phyloP scores from a whole-genome alignment of 768 basidiomycete species.

The Pleurotus platypus region DNA sequence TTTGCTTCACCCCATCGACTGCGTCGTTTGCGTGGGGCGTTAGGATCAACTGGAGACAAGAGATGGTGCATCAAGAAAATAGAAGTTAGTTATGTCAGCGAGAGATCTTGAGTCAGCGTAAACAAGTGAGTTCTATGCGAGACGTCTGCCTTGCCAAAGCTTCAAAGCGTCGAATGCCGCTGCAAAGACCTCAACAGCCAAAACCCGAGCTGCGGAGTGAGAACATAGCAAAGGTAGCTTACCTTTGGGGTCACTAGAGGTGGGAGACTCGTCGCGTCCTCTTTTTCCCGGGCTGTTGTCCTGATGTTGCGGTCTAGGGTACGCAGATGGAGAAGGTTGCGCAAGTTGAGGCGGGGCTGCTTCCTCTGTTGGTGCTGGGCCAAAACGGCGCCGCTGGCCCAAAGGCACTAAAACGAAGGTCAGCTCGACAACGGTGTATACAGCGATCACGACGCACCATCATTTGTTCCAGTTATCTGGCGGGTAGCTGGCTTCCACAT shows the following conservation, averaged over 20 bases:
- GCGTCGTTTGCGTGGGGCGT: conserved; percentile 89
- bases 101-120: conserved; percentile 30
- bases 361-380: conserved; percentile 82
- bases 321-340: conserved; percentile 83
- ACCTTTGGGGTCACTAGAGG: conserved; percentile 66
- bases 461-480: conserved; percentile 91
- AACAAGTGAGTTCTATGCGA: conserved; percentile 28
- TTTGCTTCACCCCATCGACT: conserved; percentile 98
- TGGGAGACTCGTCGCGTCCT: conserved; percentile 66
- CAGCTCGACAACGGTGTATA: conserved; percentile 8
- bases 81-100: conserved; percentile 55
- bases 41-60: conserved; percentile 62
- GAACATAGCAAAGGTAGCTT: conserved; percentile 35
- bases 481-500: conserved; percentile 89
- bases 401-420: conserved; percentile 59
- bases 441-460: conserved; percentile 50
- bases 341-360: conserved; percentile 79
- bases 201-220: conserved; percentile 12
- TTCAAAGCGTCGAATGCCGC: conserved; percentile 15
- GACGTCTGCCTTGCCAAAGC: conserved; percentile 17
- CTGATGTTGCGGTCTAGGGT: conserved; percentile 62
- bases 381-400: conserved; percentile 87
- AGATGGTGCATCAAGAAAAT: conserved; percentile 34
- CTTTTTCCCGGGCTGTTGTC: conserved; percentile 52
- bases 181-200: conserved; percentile 17